Conservation (phyloP, 2,329 filamentous ascomycete genomes). For the Phyllosticta capitalensis region DNA sequence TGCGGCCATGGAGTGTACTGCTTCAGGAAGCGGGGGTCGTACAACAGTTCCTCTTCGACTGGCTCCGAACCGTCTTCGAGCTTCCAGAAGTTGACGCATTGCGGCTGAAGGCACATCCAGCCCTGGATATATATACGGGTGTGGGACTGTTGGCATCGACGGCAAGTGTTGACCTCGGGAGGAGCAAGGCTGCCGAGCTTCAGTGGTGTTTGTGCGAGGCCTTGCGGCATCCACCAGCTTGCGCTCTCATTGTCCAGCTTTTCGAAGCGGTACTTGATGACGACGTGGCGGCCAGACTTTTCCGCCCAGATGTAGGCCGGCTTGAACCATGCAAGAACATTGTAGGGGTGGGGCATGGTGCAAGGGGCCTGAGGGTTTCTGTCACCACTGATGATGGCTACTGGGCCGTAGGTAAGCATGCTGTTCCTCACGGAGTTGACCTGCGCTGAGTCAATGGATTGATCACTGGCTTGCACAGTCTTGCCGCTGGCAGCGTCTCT, state of each 20-base stretch:
- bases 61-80: conserved; percentile 25
- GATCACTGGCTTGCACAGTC: conserved; percentile 39
- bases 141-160: conserved; percentile 22
- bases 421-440: conserved; percentile 38
- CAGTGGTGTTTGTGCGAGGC: conserved; percentile 17
- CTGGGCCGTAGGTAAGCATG: conserved; percentile 33
- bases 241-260: conserved; percentile 43
- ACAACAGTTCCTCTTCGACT: conserved; percentile 34
- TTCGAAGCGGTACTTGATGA: conserved; percentile 55
- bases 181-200: conserved; percentile 22
- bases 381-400: conserved; percentile 44
- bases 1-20: conserved; percentile 39
- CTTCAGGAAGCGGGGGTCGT: conserved; percentile 49
- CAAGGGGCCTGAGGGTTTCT: conserved; percentile 41
- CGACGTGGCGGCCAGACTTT: conserved; percentile 33
- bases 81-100: conserved; percentile 49
- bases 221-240: conserved; percentile 50
- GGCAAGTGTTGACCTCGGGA: conserved; percentile 28
- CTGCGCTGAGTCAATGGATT: conserved; percentile 27
- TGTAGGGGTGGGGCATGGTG: conserved; percentile 49
- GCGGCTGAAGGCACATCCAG: conserved; percentile 50
- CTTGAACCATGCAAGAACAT: conserved; percentile 59
- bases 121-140: conserved; percentile 35
- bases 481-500: conserved; percentile 37
- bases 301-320: conserved; percentile 62